Evolutionary conservation across 1,284 basidiomycete genomes (phyloP).

Genomic region (Albatrellus sp.): DNA sequence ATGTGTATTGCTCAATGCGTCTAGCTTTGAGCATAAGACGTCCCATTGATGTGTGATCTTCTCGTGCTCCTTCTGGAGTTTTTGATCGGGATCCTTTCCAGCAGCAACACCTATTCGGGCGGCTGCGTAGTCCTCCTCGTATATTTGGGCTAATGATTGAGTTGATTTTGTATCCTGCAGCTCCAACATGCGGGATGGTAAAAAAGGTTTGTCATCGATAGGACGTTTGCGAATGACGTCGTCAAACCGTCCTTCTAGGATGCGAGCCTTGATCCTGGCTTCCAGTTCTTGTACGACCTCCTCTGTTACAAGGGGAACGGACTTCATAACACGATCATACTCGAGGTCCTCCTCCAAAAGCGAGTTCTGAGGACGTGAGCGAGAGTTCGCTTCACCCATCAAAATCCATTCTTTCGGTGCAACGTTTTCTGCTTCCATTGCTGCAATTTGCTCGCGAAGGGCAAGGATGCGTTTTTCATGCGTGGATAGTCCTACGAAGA

Average conservation of each 20-base stretch:
- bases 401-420: constrained; percentile 79
- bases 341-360: constrained; percentile 92
- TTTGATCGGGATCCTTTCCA: constrained; percentile 77
- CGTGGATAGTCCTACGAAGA: constrained; percentile 31
- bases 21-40: constrained; percentile 79
- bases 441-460: constrained; percentile 55
- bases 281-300: constrained; percentile 78
- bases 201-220: constrained; percentile 76
- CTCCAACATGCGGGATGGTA: constrained; percentile 85
- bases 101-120: constrained; percentile 40
- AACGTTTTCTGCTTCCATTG: constrained; percentile 62
- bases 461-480: constrained; percentile 52
- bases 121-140: constrained; percentile 85
- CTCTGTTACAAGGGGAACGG: constrained; percentile 84
- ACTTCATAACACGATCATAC: constrained; percentile 83
- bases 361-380: constrained; percentile 81
- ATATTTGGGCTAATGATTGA: constrained; percentile 90
- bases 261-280: constrained; percentile 85
- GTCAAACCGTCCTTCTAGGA: constrained; percentile 81
- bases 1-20: constrained; percentile 90
- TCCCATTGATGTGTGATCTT: constrained; percentile 82
- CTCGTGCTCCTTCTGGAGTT: constrained; percentile 80
- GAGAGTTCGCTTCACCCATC: constrained; percentile 81
- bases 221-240: constrained; percentile 79
- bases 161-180: constrained; percentile 81